These are phyloP conservation scores for Ceratobasidium sp. DNA, from an alignment of 1,284 basidiomycete species.

Conservation along the genomic window DNA sequence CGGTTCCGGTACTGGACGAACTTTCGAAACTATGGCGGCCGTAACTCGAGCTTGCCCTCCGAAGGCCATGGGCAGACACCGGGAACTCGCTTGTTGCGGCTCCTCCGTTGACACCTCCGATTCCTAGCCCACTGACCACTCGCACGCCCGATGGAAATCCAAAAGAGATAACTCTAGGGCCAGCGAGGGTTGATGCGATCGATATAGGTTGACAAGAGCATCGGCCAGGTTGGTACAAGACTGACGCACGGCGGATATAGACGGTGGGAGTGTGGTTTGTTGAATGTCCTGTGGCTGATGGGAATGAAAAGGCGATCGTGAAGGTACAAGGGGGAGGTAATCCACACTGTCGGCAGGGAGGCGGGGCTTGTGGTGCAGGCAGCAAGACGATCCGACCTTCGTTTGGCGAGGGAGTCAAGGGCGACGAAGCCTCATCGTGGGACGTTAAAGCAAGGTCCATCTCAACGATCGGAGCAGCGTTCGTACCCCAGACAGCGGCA, in stretches of 20 bases:
- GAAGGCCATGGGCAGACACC: slow-evolving; percentile 75
- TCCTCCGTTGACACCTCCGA: slow-evolving; percentile 7
- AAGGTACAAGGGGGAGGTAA: slow-evolving; percentile 23
- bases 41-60: slow-evolving; percentile 70
- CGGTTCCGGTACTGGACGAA: slow-evolving; percentile 19
- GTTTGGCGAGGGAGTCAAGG: not conserved
- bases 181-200: slow-evolving; percentile 34
- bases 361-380: slow-evolving; percentile 19
- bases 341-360: slow-evolving; percentile 28
- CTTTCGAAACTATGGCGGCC: slow-evolving; percentile 50
- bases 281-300: not conserved
- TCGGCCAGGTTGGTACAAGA: slow-evolving; percentile 23
- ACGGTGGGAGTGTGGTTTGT: not conserved
- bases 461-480: not conserved
- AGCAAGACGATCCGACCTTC: slow-evolving; percentile 14
- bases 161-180: slow-evolving; percentile 31
- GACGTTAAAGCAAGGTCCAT: slow-evolving; percentile 22
- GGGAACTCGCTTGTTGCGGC: slow-evolving; percentile 62
- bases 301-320: slow-evolving; percentile 11
- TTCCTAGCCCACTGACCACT: slow-evolving; percentile 21
- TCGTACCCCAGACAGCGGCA: slow-evolving; percentile 20
- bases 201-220: slow-evolving; percentile 38
- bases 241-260: slow-evolving; percentile 26
- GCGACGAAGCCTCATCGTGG: slow-evolving; percentile 1
- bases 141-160: slow-evolving; percentile 32